A percentile compares a stretch with the other conserved stretches of the same genome.
These are phyloP conservation scores for Leishmania mexicana DNA, from an alignment of 208 protist species.

Conservation along the genomic window DNA sequence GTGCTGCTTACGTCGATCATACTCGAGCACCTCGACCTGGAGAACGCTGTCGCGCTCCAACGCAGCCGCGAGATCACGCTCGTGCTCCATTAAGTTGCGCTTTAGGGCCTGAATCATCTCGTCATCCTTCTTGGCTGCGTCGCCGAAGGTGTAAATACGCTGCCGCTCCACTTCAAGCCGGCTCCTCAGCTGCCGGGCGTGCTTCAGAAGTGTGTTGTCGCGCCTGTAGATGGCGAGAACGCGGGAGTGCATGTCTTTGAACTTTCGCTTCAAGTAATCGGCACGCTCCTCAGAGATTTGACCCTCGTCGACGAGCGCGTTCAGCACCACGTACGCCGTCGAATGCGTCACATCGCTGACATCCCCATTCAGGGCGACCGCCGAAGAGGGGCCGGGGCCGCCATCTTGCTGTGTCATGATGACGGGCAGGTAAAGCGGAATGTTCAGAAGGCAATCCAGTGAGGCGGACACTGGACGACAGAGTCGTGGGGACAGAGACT, in stretches of 20 bases:
- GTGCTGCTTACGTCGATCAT: conserved; percentile 88
- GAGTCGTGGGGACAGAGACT: neutral
- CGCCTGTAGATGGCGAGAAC: conserved; percentile 91
- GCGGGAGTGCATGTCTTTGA: conserved; percentile 85
- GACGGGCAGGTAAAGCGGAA: neutral
- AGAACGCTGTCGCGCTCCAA: conserved; percentile 92
- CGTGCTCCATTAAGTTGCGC: conserved; percentile 63
- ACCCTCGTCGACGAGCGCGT: conserved; percentile 88
- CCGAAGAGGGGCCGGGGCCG: conserved; percentile 11
- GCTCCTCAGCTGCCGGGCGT: conserved; percentile 80
- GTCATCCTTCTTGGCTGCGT: conserved; percentile 80
- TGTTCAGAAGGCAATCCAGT: neutral
- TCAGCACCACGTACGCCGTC: conserved; percentile 75
- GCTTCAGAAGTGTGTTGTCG: conserved; percentile 89
- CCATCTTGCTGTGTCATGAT: conserved; percentile 13
- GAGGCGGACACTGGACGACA: neutral
- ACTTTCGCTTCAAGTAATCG: conserved; percentile 85
- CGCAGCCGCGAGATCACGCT: conserved; percentile 76
- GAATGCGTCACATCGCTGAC: conserved; percentile 90
- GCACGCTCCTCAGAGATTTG: conserved; percentile 85
- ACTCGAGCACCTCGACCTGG: conserved; percentile 91
- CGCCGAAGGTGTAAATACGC: conserved; percentile 63
- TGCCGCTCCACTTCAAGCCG: conserved; percentile 82
- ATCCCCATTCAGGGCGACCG: conserved; percentile 44
- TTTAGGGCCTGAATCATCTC: conserved; percentile 86